Evolutionary conservation across 345 rosid genomes (phyloP), one percentile per base, ranked within the genome.

Genomic region (Durio zibethinus): DNA sequence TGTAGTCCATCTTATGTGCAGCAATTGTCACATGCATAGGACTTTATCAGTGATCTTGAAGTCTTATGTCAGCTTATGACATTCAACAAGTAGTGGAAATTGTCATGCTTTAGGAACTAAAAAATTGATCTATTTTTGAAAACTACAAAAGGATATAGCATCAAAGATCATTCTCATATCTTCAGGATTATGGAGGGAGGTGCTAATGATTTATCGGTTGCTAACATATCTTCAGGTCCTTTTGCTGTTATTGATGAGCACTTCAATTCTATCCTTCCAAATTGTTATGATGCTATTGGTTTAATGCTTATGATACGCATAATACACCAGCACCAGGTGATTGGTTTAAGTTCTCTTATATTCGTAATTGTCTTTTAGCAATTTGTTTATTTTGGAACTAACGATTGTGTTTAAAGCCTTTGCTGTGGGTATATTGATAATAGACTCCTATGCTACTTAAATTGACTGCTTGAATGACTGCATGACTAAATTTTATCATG

Each of bases 301-400:
- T 85, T 96, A 77, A 93, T 92, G 98, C 94, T 96, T 76, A 93
- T 96, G 99, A 96, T 96, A 84, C 93, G 93, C 77, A 91, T 96
- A 83, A 87, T 93, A 86, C 93, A 92, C 88, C 95, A 90, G 61
- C 98, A 96, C 80, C 99, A 92, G 99, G 99, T 96, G 82, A 83
- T 47, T 79, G 61, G 33, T 52, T 48, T 59, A 63, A 63, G 68
- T 48, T 64, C 69, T 54, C 16, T 52, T 50, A 73, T 60, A 60
- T 1, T 77, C 5, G 48, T 40, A 4, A 9, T n/a, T 72, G 10
- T 53, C 16, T 31, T 56, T 36, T 56, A 54, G 74, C 43, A 29
- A 31, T 50, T 71, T 70, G 8, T 48, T 70, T 5, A 27, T 71
- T 20, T 31, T 20, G 42, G 60, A 68, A 9, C 59, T 48, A 70